A percentile compares a stretch with the other conserved stretches of the same genome.
Conservation (phyloP, 441 rosid genomes). For the Arabidopsis lyrata region DNA sequence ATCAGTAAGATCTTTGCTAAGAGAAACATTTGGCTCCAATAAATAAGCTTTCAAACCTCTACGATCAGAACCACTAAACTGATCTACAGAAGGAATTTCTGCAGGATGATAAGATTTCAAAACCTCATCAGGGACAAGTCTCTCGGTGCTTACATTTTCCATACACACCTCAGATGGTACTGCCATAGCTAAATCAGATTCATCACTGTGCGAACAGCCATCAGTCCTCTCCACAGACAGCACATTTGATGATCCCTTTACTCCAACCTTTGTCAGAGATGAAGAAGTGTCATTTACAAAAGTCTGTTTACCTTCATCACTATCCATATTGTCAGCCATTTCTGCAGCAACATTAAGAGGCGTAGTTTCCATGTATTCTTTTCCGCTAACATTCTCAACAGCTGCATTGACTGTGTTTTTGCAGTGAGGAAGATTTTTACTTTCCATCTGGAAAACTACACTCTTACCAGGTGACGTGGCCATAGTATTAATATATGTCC, state of each 20-base stretch:
- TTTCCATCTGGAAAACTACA: slow-evolving; percentile 43
- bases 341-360: slow-evolving; percentile 25
- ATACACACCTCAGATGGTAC: slow-evolving; percentile 33
- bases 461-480: slow-evolving; percentile 44
- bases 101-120: slow-evolving; percentile 43
- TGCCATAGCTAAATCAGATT: slow-evolving; percentile 38
- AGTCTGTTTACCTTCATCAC: slow-evolving; percentile 19
- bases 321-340: slow-evolving; percentile 25
- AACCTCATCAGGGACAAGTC: slow-evolving; percentile 24
- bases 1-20: slow-evolving; percentile 39
- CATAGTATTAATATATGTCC: slow-evolving; percentile 17
- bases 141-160: slow-evolving; percentile 32
- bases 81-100: slow-evolving; percentile 43
- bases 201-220: slow-evolving; percentile 33
- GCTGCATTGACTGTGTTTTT: slow-evolving; percentile 34
- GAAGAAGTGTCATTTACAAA: slow-evolving; percentile 19
- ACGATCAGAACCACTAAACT: slow-evolving; percentile 39
- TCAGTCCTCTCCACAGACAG: slow-evolving; percentile 15
- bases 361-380: slow-evolving; percentile 32
- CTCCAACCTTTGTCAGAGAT: slow-evolving; percentile 15
- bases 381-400: slow-evolving; percentile 43
- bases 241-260: slow-evolving; percentile 14
- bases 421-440: slow-evolving; percentile 41
- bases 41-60: slow-evolving; percentile 39
- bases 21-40: slow-evolving; percentile 44